A percentile compares a stretch with the other conserved stretches of the same genome.
Conservation (phyloP, 148 eudicot species). For the Euryodendron excelsum region DNA sequence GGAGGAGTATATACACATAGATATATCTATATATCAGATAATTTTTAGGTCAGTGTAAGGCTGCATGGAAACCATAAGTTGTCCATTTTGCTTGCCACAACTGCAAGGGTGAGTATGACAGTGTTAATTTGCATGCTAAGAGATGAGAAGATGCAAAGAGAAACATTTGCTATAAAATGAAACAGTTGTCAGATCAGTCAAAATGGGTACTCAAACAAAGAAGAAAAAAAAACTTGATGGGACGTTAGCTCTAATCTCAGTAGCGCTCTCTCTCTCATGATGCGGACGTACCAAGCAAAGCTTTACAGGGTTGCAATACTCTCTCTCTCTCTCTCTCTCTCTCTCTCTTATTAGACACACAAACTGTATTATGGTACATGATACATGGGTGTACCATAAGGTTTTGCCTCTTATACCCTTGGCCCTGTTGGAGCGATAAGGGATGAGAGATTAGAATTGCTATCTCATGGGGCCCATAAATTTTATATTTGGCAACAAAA, state of each 20-base stretch:
- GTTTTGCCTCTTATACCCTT: no score
- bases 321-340: no score
- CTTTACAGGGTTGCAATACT: no score
- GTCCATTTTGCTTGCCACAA: slow-evolving; percentile 10
- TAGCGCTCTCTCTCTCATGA: slow-evolving; percentile 10
- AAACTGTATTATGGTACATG: no score
- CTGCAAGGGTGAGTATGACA: slow-evolving; percentile 9
- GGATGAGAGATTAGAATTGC: no score
- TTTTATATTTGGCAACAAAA: no score
- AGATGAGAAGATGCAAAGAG: slow-evolving; percentile 12
- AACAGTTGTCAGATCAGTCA: slow-evolving; percentile 23
- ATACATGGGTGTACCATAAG: no score
- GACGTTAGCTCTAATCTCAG: slow-evolving; percentile 11
- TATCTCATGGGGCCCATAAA: no score
- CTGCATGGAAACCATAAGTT: no score
- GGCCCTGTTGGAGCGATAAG: no score
- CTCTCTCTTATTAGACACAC: no score
- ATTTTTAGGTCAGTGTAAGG: slow-evolving; percentile 10
- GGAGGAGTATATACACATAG: slow-evolving; percentile 6
- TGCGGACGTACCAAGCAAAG: slow-evolving; percentile 14
- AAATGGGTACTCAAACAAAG: slow-evolving; percentile 13
- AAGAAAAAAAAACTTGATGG: slow-evolving; percentile 5
- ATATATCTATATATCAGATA: neutral
- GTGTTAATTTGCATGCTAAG: slow-evolving; percentile 3
- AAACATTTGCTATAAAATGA: slow-evolving; percentile 20